These are phyloP conservation scores for Ettlia oleoabundans DNA, from an alignment of 139 green algal genomes.

Conservation along the genomic window DNA sequence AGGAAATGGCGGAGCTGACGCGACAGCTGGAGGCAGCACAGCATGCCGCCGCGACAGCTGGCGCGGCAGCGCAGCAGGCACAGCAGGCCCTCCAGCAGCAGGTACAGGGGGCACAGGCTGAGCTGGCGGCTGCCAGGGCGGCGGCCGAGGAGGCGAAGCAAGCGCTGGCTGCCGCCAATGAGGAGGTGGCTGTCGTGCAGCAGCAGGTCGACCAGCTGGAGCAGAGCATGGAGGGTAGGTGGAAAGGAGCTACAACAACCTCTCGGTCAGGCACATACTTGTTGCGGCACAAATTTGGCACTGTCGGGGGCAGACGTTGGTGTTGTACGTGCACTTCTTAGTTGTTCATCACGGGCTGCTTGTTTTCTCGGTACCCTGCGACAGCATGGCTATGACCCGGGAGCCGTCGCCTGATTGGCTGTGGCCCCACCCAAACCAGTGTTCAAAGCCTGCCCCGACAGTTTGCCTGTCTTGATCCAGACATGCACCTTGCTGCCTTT, in stretches of 20 bases:
- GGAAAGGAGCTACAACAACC: too few species aligned
- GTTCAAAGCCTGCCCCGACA: neutral
- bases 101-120: neutral
- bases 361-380: too few species aligned
- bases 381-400: too few species aligned
- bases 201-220: slow-evolving; percentile 1
- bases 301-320: too few species aligned
- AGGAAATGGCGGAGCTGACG: neutral
- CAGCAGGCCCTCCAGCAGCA: neutral
- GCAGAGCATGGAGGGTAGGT: neutral
- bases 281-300: too few species aligned
- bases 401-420: too few species aligned
- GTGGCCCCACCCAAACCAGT: too few species aligned
- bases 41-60: neutral
- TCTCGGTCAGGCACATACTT: too few species aligned
- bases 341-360: too few species aligned
- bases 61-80: neutral
- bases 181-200: neutral
- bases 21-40: neutral
- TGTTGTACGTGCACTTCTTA: too few species aligned
- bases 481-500: neutral
- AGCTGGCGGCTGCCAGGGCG: neutral
- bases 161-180: neutral
- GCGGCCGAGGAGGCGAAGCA: too few species aligned
- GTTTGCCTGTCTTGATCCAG: neutral